Evolutionary conservation across 2,329 filamentous ascomycete species (phyloP).

Genomic region (Penicillium sp.): DNA sequence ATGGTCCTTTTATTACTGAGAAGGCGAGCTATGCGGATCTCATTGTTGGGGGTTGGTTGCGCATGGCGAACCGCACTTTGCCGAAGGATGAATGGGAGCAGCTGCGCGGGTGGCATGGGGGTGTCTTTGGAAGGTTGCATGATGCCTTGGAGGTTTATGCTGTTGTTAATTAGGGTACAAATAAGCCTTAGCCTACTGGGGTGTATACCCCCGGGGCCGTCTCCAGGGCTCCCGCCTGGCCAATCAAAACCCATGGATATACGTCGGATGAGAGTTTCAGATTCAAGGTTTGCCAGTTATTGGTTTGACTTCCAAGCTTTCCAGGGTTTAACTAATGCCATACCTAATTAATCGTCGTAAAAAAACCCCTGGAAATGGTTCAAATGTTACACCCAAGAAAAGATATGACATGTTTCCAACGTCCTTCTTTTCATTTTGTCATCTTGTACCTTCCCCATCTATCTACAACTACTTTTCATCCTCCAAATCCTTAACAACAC

Average conservation of each 20-base stretch:
- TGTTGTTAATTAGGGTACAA: neutral
- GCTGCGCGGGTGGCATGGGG: constrained; percentile 52
- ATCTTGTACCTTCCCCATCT: neutral
- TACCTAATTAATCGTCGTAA: neutral
- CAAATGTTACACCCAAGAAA: neutral
- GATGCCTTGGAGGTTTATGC: constrained; percentile 48
- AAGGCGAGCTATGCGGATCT: constrained; percentile 57
- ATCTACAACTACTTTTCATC: neutral
- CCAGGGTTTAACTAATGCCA: neutral
- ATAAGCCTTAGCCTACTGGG: no score
- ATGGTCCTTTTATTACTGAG: constrained; percentile 53
- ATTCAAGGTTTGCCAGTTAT: neutral
- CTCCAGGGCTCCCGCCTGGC: neutral
- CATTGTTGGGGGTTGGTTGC: constrained; percentile 60
- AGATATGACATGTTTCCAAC: neutral
- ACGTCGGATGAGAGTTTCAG: neutral
- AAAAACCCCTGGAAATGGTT: neutral
- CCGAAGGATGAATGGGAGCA: constrained; percentile 52
- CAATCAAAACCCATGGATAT: neutral
- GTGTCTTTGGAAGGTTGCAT: constrained; percentile 54
- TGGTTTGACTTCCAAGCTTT: neutral
- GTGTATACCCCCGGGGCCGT: no score
- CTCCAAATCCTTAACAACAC: neutral
- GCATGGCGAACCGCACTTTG: constrained; percentile 47
- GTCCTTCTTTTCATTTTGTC: neutral